These are phyloP conservation scores for Gracilaria gracilis DNA, from an alignment of 23 red algal genomes.

Conservation along the genomic window DNA sequence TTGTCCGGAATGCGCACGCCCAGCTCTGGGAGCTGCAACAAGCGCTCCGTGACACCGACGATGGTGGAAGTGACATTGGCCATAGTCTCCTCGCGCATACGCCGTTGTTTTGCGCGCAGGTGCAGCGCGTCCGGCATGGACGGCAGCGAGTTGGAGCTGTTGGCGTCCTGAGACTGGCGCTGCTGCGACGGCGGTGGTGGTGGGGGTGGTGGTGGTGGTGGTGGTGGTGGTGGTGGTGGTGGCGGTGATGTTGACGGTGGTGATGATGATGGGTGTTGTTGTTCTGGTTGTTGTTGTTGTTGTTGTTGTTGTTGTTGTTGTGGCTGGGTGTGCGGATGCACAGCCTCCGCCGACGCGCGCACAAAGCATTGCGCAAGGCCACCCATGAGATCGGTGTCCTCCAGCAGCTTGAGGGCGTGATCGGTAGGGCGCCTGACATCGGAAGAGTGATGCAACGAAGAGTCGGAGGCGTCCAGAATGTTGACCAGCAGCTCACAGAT, in stretches of 20 bases:
- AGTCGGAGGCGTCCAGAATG: conserved; percentile 54
- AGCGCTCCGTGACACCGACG: conserved; percentile 41
- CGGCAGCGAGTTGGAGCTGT: background rate
- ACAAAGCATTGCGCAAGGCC: conserved; percentile 73
- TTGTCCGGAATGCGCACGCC: conserved; percentile 42
- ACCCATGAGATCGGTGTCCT: conserved; percentile 48
- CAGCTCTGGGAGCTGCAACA: conserved; percentile 68
- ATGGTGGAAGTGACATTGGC: conserved; percentile 58
- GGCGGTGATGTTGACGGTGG: too few relatives aligned
- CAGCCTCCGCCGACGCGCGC: conserved; percentile 38
- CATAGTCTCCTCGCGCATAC: conserved; percentile 80
- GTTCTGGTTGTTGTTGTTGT: too few relatives aligned
- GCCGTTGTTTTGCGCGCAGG: conserved; percentile 30
- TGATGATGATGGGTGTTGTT: too few relatives aligned
- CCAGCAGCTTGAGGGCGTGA: conserved; percentile 48
- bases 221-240: too few relatives aligned
- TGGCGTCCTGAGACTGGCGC: background rate
- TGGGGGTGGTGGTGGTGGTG: too few relatives aligned
- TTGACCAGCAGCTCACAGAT: conserved; percentile 75
- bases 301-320: background rate
- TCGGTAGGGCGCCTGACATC: conserved; percentile 26
- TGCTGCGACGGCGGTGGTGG: too few relatives aligned
- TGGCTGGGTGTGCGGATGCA: background rate
- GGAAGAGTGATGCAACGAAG: background rate
- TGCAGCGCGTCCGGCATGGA: background rate